Percentiles rank a stretch among this genome's conserved stretches.
These are phyloP conservation scores for Fusarium anthophilum DNA, from an alignment of 2,329 filamentous ascomycete species.

Conservation along the genomic window DNA sequence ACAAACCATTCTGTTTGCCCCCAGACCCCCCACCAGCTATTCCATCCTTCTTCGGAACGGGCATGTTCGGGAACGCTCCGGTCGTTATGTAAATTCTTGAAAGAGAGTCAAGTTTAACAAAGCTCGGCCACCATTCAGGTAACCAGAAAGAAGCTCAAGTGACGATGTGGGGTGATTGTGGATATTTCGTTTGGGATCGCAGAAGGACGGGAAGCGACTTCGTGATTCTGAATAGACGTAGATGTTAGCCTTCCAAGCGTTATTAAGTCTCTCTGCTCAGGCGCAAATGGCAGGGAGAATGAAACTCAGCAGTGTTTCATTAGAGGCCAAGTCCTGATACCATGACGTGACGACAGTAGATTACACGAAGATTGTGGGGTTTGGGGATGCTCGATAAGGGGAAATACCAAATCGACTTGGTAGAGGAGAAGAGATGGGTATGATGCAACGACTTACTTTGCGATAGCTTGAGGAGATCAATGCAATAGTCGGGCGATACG, in stretches of 20 bases:
- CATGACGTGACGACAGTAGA: constrained; percentile 39
- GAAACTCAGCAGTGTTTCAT: constrained; percentile 13
- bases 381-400: constrained; percentile 18
- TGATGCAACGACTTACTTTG: constrained; percentile 30
- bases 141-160: constrained; percentile 27
- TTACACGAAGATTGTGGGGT: constrained; percentile 26
- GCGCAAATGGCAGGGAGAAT: not conserved
- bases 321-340: constrained; percentile 32
- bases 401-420: not conserved
- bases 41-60: constrained; percentile 53
- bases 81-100: constrained; percentile 38
- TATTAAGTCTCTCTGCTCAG: not conserved
- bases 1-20: constrained; percentile 52
- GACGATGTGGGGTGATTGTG: constrained; percentile 24
- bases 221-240: constrained; percentile 10
- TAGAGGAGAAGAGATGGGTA: constrained; percentile 1
- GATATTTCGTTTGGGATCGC: constrained; percentile 21
- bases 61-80: constrained; percentile 46
- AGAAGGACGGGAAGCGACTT: constrained; percentile 20
- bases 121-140: constrained; percentile 41
- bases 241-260: constrained; percentile 18
- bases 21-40: constrained; percentile 44
- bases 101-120: constrained; percentile 33
- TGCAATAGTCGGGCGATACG: constrained; percentile 29
- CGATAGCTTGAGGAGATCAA: constrained; percentile 15